Evolutionary conservation across 2,329 filamentous ascomycete species (phyloP), one percentile per base, ranked within the genome.

Genomic region (Exophiala mesophila): DNA sequence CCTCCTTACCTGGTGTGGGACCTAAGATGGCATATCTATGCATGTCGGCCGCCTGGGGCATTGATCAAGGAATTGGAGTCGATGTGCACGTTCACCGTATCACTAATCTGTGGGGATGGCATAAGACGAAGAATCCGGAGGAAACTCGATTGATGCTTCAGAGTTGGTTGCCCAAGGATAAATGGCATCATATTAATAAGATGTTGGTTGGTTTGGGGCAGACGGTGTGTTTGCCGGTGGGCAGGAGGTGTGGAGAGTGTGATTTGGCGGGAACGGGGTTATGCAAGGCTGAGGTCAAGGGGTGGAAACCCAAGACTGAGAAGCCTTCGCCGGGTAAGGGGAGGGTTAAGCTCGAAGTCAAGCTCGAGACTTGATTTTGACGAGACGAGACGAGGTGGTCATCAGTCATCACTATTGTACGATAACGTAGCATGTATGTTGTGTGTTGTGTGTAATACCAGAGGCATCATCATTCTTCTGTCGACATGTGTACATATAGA

Each of bases 1-100:
- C 82, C 38, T 77, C 79, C 2, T 74, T 95, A 0, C 88, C 88
- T 0, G 89, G 89, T 4, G 89, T 96, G 1, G 89, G 89, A 0
- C 89, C 89, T 20, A 96, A 96, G 67, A 96, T 96, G 89, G 88
- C 83, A 9, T 89, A 92, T 62, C 76, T 96, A 16, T 90, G 85
- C 61, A 78, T 95, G 69, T 83, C 82, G 34, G 83, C 83, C 0
- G 86, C 83, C 58, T 74, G 83, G 83, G 79, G 78, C 2, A 69
- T 73, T 32, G 73, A 78, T 36, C 74, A 82, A 53, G 89, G 89
- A 5, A 94, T 96, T 52, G 89, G 89, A 18, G 89, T 96, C 36
- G 89, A 96, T 62, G 88, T 95, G 4, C 89, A 96, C 64, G 89
- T 96, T 3, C 89, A 95, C 66, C 83, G 89, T 41, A 94, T 96